phyloP scores from a whole-genome alignment of 305 asterid genomes.

The Solanum hybrid region DNA sequence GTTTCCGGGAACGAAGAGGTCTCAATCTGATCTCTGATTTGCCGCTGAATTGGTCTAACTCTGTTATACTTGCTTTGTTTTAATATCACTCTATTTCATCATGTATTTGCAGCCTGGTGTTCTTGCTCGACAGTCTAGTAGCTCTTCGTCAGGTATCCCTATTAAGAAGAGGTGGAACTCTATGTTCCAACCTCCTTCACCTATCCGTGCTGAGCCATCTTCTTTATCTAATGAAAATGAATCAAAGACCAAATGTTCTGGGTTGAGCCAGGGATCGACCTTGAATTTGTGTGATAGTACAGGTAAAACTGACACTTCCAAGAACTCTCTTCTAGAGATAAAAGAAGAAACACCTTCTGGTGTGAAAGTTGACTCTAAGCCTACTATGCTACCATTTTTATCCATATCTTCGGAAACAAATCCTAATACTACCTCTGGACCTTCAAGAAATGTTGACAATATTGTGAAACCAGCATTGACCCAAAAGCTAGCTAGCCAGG shows the following conservation, averaged over 20 bases:
- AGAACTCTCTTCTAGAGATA: conserved; percentile 17
- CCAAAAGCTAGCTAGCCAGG: conserved; percentile 22
- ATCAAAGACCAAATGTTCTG: conserved; percentile 24
- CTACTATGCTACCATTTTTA: conserved; percentile 17
- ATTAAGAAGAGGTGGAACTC: conserved; percentile 79
- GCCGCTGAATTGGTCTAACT: conserved; percentile 8
- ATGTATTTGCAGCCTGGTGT: conserved; percentile 42
- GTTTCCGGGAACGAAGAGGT: conserved; percentile 18
- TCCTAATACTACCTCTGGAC: conserved; percentile 18
- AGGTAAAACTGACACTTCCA: conserved; percentile 25
- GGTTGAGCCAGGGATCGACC: conserved; percentile 16
- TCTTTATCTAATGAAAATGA: conserved; percentile 13
- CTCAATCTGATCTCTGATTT: conserved; percentile 1
- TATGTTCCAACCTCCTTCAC: conserved; percentile 34
- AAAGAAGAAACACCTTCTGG: conserved; percentile 24
- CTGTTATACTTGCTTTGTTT: not conserved
- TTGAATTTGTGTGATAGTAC: conserved; percentile 14
- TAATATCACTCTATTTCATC: conserved; percentile 12
- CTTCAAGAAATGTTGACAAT: conserved; percentile 19
- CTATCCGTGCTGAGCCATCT: conserved; percentile 41
- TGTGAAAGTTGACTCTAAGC: not conserved
- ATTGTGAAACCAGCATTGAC: conserved; percentile 12
- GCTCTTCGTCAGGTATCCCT: conserved; percentile 53
- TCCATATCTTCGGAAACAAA: conserved; percentile 26
- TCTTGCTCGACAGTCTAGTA: conserved; percentile 36